Conservation (phyloP, 2,329 filamentous ascomycete genomes). For the Aureobasidium sp. region DNA sequence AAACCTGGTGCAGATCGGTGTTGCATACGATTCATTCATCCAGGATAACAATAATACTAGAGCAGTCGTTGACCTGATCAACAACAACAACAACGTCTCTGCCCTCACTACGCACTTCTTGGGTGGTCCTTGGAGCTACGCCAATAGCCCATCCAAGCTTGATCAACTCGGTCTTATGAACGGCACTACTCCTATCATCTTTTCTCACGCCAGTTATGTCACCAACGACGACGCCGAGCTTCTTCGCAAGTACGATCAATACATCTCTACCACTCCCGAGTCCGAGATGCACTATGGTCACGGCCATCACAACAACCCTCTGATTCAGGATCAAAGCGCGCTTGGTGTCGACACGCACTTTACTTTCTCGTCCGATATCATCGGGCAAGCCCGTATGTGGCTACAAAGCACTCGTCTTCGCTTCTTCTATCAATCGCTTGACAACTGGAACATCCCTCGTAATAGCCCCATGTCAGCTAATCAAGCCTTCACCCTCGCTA, state of each 20-base stretch:
- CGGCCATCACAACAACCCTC: slow-evolving; percentile 38
- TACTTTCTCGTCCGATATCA: slow-evolving; percentile 42
- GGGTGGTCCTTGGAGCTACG: background rate
- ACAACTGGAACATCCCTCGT: slow-evolving; percentile 37
- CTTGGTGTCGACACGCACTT: slow-evolving; percentile 52
- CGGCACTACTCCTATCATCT: slow-evolving; percentile 41
- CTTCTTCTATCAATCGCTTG: slow-evolving; percentile 21
- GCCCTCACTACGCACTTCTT: background rate
- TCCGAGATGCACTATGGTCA: slow-evolving; percentile 56
- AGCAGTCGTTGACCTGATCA: background rate
- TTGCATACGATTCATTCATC: background rate
- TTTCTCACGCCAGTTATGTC: slow-evolving; percentile 47
- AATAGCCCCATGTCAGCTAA: slow-evolving; percentile 47
- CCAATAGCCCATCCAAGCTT: background rate
- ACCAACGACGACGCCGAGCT: slow-evolving; percentile 35
- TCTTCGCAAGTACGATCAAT: slow-evolving; percentile 45
- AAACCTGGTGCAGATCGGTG: background rate
- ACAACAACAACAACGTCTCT: background rate
- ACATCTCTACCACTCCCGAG: slow-evolving; percentile 53
- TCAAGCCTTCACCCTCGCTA: slow-evolving; percentile 52
- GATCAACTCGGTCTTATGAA: background rate
- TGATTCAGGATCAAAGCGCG: slow-evolving; percentile 45
- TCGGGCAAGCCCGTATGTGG: slow-evolving; percentile 12
- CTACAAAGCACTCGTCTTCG: slow-evolving; percentile 8
- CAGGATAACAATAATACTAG: background rate